Evolutionary conservation across 805 yeast species (phyloP), one percentile per base, ranked within the genome.

Genomic region (Groenewaldozyma tartarivorans): DNA sequence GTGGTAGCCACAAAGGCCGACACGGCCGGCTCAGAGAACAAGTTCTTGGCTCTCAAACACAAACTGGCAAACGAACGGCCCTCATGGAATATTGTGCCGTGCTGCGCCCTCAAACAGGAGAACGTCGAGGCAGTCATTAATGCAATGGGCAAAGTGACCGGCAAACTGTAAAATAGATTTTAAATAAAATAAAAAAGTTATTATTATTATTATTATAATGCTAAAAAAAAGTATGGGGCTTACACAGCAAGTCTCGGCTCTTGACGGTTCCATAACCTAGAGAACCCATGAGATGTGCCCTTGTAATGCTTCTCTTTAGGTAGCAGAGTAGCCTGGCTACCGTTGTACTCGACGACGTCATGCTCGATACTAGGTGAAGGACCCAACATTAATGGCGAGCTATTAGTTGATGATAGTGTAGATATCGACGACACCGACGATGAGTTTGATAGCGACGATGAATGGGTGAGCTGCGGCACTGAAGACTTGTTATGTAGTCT

Each of bases 1-100:
- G 75, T 92, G 15, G 83, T 88, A 6, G 96, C 90, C 13, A 88
- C 96, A n/a, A 92, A 92, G 60, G 97, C 96, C 1, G 98, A 92
- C 57, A 53, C 84, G 17, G 73, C 71, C 33, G 72, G 63, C 2
- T 62, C 81, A 2, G 66, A 70, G 31, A 67, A 63, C 3, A 74
- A 68, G 35, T 90, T 64, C 50, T 34, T 35, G 2, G 44, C 41
- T 5, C 63, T 92, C 39, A 64, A 63, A 35, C 55, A 57, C 0
- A 73, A 61, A 50, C 73, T 75, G n/a, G 58, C 58, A 4, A 47
- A 49, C 15, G 41, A 41, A n/a, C 57, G 57, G 0, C n/a, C n/a
- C n/a, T n/a, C n/a, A n/a, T 86, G 95, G 94, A 74, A 76, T 43
- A 68, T 77, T 16, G 71, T 87, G 2, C 96, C 97, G 0, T 80